A percentile compares a stretch with the other conserved stretches of the same genome.
These are phyloP conservation scores for Solanum clarkiae DNA, from an alignment of 257 asterid species.

Conservation along the genomic window DNA sequence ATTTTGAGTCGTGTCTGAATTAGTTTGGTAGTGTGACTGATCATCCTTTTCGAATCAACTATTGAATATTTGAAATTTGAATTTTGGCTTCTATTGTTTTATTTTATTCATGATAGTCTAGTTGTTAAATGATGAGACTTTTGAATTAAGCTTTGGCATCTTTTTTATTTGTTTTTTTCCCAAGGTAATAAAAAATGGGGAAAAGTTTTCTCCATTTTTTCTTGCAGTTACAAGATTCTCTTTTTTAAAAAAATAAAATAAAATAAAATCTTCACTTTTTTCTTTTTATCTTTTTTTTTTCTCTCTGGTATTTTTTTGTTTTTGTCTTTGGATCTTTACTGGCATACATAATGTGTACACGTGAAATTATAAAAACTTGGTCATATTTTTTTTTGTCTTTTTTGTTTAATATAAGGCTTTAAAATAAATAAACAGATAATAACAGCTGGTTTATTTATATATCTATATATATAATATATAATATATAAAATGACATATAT, in stretches of 20 bases:
- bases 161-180: not conserved
- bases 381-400: not conserved
- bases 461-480: too few relatives aligned
- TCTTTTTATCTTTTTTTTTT: not conserved
- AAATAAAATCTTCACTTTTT: not conserved
- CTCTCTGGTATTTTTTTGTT: constrained; percentile 10
- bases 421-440: too few relatives aligned
- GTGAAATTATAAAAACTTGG: constrained; percentile 22
- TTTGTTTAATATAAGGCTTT: not conserved
- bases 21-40: not conserved
- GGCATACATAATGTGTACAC: constrained; percentile 36
- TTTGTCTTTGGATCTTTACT: constrained; percentile 43
- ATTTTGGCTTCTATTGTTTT: not conserved
- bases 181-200: not conserved
- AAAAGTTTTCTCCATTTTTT: not conserved
- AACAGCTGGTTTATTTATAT: too few relatives aligned
- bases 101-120: not conserved
- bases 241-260: too few relatives aligned
- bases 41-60: not conserved
- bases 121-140: not conserved
- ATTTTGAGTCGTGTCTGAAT: not conserved
- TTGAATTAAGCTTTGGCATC: not conserved
- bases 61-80: not conserved
- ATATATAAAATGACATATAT: not conserved
- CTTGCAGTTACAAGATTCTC: not conserved